phyloP scores from a whole-genome alignment of 805 yeast genomes.

The Ogataea ramenticola region DNA sequence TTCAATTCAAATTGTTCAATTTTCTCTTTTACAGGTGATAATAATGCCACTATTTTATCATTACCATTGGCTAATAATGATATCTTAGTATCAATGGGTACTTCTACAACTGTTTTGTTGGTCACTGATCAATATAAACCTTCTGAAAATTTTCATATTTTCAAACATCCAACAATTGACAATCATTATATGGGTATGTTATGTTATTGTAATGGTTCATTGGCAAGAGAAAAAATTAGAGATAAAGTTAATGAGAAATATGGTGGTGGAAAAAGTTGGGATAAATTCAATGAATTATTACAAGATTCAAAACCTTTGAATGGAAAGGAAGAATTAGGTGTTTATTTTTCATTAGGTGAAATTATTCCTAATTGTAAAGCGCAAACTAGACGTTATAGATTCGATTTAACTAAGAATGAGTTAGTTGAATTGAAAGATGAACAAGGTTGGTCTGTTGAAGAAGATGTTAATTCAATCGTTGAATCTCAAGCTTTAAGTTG shows the following conservation, averaged over 20 bases:
- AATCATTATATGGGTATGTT: conserved; percentile 89
- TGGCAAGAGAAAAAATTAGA: conserved; percentile 75
- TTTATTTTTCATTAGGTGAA: conserved; percentile 86
- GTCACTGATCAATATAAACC: conserved; percentile 75
- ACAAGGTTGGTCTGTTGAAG: conserved; percentile 44
- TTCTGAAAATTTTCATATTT: conserved; percentile 75
- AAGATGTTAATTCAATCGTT: conserved; percentile 70
- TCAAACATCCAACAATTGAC: conserved; percentile 77
- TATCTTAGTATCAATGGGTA: conserved; percentile 75
- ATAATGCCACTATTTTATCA: conserved; percentile 80
- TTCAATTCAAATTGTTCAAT: conserved; percentile 50
- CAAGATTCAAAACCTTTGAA: conserved; percentile 26
- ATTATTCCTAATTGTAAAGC: conserved; percentile 78
- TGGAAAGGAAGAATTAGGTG: conserved; percentile 48
- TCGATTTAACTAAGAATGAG: conserved; percentile 24
- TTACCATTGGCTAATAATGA: conserved; percentile 73
- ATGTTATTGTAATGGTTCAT: conserved; percentile 85
- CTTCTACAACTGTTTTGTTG: conserved; percentile 82
- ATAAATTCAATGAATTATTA: conserved; percentile 49
- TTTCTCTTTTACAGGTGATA: conserved; percentile 84
- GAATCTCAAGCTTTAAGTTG: conserved; percentile 86
- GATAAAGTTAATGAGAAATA: conserved; percentile 49
- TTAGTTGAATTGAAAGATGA: conserved; percentile 23
- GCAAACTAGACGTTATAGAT: conserved; percentile 47
- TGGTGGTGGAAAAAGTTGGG: conserved; percentile 41